Evolutionary conservation across 2,329 filamentous ascomycete species (phyloP), one percentile per base, ranked within the genome.

Genomic region (Gyromitra esculenta): DNA sequence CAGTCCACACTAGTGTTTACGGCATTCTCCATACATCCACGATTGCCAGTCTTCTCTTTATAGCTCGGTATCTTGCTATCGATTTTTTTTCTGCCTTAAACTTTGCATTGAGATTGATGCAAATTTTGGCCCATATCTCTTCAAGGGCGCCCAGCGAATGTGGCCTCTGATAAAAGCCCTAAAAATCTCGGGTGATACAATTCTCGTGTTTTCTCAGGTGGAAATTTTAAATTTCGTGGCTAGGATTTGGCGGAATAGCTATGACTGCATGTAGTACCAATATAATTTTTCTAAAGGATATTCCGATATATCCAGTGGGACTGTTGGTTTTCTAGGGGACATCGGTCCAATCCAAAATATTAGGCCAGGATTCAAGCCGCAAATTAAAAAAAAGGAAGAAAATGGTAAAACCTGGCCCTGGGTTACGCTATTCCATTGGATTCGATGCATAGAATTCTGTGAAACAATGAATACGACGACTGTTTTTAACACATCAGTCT

Each of bases 401-500:
- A 35, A 45, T 4, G 2, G 41, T 15, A 13, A 57, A 39, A 35
- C 31, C 54, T 57, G 37, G n/a, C 25, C 54, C 54, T 35, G 2
- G 1, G 9, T 37, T 57, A 13, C 54, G 13, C 5, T 37, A 6
- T 37, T 25, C 54, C 50, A 21, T 25, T 25, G 6, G 31, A n/a
- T 57, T 13, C 48, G 18, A 45, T 9, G 25, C 54, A n/a, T 37
- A 37, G 3, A n/a, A 18, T 57, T 39, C 54, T 57, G 54, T 57
- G 54, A 37, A 57, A 57, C 54, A n/a, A 37, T 57, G 54, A 57
- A 57, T 57, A 57, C 54, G 54, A 57, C 54, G 54, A 57, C 54
- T 57, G 54, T 57, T 57, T 57, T 37, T 57, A 37, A 57, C 25
- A n/a, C 15, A 31, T 31, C 21, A 35, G 13, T 13, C 3, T 13